Base-by-base conservation (phyloP, 2,329 filamentous ascomycete species). In the Hirsutella thompsonii region DNA sequence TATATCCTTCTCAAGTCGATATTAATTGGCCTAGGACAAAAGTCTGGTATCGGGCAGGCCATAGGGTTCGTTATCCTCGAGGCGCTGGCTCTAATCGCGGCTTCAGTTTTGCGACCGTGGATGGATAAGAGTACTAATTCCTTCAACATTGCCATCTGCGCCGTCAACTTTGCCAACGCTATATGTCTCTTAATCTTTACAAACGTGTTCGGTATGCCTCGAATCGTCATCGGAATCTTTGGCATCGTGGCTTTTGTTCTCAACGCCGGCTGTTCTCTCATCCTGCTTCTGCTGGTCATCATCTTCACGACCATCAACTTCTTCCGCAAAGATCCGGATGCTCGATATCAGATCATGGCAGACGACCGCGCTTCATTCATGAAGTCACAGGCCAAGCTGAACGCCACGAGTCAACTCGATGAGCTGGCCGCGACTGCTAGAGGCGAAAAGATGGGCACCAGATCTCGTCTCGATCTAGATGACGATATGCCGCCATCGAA, bases 81-180 rank as follows among this genome's bases (percentile, higher is more conserved):
- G 62, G 81, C 81, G 2, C 76, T 63, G 40, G 81, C 83, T 51
- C 70, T 96, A 42, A 82, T 94, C 52, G 78, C 67, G 18, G 79
- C 87, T 42, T 83, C 79, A 45, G 81, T 94, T 40, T 66, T 95
- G 50, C 81, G 86, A 44, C 90, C 90, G 16, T 96, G 87, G 83
- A 96, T 96, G 90, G 90, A 95, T 71, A 94, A 94, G 77, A 90
- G 89, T 67, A 94, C 87, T 46, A 96, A 95, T 62, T 81, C 81
- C 37, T 94, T 94, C 73, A 95, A 95, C 66, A 94, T 96, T 55
- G 76, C 87, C 45, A 95, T 95, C 53, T 83, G 79, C 47, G 82
- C 78, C 36, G 72, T 94, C 62, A 95, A 94, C 70, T 94, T 95
- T 61, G 60, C 94, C 54, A 94, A 92, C 63, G 75, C 82, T 42